Evolutionary conservation across 2,329 filamentous ascomycete genomes (phyloP), one percentile per base, ranked within the genome.

Genomic region (Fusarium staphyleae): DNA sequence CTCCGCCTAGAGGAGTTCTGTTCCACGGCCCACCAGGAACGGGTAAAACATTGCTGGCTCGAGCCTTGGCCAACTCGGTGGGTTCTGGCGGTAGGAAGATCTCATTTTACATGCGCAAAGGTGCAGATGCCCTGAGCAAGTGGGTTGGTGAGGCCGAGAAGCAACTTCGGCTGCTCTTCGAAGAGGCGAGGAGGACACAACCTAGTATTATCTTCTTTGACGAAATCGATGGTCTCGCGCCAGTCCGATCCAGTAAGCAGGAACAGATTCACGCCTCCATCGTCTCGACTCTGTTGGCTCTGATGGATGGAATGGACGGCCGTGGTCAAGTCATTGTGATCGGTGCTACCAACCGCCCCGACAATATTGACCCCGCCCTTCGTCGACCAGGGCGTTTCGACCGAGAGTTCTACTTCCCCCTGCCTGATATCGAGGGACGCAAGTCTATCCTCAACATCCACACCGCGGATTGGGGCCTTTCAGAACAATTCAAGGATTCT

Each of bases 161-260:
- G 74, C 95, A 99, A 71, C 84, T 99, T 47, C 87, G 95, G 37
- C 78, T 98, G 51, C 81, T 99, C 5, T 99, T 99, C 62, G 95
- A 98, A 67, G 95, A 99, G 74, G 95, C 95, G 13, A 85, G 93
- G 57, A 95, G 92, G 72, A 98, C 89, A 2, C 95, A 99, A 69
- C 95, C 95, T 0, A 98, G 93, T 72, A 99, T 99, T 74, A 99
- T 99, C 72, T 99, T 99, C 78, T 98, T 99, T 66, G 95, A 99
- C 72, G 95, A 99, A 73, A 99, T 99, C 64, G 95, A 99, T 75
- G 95, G 95, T 48, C 81, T 99, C 60, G 95, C 95, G 3, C 96
- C 95, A 44, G 95, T 98, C 28, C 85, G 95, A 66, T 98, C 95
- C 11, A 97, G 93, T 75, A 98, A 98, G 73, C 93, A 98, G 75